phyloP scores from a whole-genome alignment of 176 grass and related monocot genomes.

The Bolboschoenus planiculmis region DNA sequence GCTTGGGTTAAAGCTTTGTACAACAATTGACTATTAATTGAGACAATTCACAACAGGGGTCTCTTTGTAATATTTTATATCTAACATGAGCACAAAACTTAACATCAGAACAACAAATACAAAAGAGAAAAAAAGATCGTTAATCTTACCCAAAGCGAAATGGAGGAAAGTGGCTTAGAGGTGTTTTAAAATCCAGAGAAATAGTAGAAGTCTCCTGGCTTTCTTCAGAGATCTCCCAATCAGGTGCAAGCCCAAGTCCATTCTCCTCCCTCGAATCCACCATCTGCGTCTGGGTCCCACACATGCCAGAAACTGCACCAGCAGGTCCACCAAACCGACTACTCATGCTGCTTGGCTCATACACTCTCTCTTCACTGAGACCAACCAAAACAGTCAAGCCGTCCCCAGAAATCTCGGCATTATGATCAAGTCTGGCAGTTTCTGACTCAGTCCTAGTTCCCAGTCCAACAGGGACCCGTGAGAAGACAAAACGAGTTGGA shows the following conservation, averaged over 20 bases:
- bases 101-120: background rate
- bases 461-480: conserved; percentile 74
- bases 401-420: conserved; percentile 70
- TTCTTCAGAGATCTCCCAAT: conserved; percentile 63
- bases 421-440: conserved; percentile 59
- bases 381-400: conserved; percentile 89
- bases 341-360: conserved; percentile 47
- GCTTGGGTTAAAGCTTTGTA: background rate
- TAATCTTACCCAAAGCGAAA: conserved; percentile 87
- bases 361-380: conserved; percentile 61
- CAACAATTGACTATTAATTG: background rate
- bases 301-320: conserved; percentile 50
- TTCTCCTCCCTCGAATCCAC: conserved; percentile 52
- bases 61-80: background rate
- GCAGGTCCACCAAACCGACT: conserved; percentile 32
- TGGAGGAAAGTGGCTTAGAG: conserved; percentile 84
- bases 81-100: background rate
- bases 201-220: conserved; percentile 32
- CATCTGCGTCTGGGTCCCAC: conserved; percentile 66
- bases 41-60: background rate
- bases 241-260: conserved; percentile 37
- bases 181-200: conserved; percentile 95
- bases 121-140: background rate
- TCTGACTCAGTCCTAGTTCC: conserved; percentile 91
- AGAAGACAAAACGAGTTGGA: conserved; percentile 89